These are phyloP conservation scores for Suillus lakei DNA, from an alignment of 768 basidiomycete species.

Conservation along the genomic window DNA sequence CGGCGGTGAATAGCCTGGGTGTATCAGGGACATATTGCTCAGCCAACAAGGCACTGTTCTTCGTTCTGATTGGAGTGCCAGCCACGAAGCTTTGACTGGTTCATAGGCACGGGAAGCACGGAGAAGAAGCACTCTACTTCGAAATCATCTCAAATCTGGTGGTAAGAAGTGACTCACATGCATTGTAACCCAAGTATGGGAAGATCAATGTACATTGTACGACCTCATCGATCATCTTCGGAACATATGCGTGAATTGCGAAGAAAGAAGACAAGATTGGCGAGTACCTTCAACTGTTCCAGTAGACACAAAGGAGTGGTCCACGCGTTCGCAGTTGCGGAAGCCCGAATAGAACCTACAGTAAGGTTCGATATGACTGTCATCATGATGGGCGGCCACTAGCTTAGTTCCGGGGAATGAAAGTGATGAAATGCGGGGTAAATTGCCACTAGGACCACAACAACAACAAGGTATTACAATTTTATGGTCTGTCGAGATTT, in stretches of 20 bases:
- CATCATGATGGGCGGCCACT: background rate
- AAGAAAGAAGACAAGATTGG: background rate
- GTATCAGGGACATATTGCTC: background rate
- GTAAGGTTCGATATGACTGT: background rate
- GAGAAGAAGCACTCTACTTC: conserved; percentile 20
- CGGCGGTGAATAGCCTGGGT: background rate
- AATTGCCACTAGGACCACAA: too few species aligned
- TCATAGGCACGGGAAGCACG: conserved; percentile 18
- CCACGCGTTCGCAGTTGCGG: background rate
- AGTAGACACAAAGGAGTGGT: background rate
- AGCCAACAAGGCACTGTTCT: conserved; percentile 1
- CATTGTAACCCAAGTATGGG: conserved; percentile 38
- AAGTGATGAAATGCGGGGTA: background rate
- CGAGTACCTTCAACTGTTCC: background rate
- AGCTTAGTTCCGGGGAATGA: conserved; percentile 6
- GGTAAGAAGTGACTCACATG: conserved; percentile 22
- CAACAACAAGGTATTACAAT: background rate
- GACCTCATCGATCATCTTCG: conserved; percentile 5
- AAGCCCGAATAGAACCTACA: conserved; percentile 1
- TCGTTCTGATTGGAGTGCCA: conserved; percentile 11
- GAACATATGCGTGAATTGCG: conserved; percentile 1
- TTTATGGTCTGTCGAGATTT: background rate
- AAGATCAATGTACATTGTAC: conserved; percentile 31
- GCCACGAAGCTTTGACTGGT: conserved; percentile 19
- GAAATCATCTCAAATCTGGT: conserved; percentile 15